Evolutionary conservation across 75 land plant species (phyloP), one percentile per base, ranked within the genome.

Genomic region (Pseudotsuga menziesii): DNA sequence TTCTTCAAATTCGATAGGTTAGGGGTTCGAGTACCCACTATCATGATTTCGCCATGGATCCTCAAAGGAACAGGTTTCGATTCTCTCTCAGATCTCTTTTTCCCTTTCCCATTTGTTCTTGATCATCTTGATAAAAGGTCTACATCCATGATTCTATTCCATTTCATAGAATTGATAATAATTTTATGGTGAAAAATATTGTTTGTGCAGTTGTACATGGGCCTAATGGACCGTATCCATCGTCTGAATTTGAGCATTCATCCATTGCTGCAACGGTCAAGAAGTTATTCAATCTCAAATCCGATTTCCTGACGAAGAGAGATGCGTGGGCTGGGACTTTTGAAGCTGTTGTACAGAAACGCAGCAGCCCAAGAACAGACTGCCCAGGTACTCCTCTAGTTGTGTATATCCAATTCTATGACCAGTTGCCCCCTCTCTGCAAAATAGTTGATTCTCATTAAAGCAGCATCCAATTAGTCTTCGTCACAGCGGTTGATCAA

Each of bases 261-360:
- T 96, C 98, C 0, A 85, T 96, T 23, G 92, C 98, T 0, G 98
- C 96, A 22, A 93, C 98, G 0, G 92, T 96, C 58, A 89, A 86
- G 85, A 96, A 93, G 83, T 74, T 96, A 19, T 96, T 90, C 84
- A 88, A 91, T 74, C 85, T 96, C 29, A 72, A 76, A 14, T 81
- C 88, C 41, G 74, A 77, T 15, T 92, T 82, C 75, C 83, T 96
- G 48, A 93, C 94, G 7, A 84, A 86, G 77, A 87, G 98, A 35
- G 98, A 93, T 78, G 94, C 82, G 25, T 96, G 98, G 98, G 98
- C 98, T 39, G 98, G 94, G 1, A 85, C 96, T 4, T 93, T 82
- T 36, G 87, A 85, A 39, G 35, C 55, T 75, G 1, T 85, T 15
- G 61, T 82, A 8, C 74, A 56, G 57, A 16, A 36, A 59, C 69